phyloP scores from a whole-genome alignment of 148 eudicot genomes.

The Fagopyrum homotropicum region DNA sequence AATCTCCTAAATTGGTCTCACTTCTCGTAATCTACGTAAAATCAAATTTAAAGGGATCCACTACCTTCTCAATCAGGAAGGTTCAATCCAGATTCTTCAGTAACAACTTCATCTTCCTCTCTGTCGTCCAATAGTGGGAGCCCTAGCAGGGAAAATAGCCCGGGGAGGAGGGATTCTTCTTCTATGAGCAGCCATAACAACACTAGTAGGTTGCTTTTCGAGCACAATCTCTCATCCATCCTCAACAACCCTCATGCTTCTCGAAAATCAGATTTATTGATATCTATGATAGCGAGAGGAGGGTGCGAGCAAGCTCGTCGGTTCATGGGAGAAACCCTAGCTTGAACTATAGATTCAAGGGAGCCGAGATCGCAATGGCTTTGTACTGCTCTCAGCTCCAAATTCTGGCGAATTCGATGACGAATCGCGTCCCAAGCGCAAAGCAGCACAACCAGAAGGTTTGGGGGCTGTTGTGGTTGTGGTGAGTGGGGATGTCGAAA shows the following conservation, averaged over 20 bases:
- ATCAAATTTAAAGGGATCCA: slow-evolving; percentile 38
- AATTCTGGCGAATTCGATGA: slow-evolving; percentile 30
- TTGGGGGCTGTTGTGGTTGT: too few species aligned
- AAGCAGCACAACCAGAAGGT: slow-evolving; percentile 32
- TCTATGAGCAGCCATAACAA: slow-evolving; percentile 25
- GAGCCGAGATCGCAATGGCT: slow-evolving; percentile 41
- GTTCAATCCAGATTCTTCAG: slow-evolving; percentile 27
- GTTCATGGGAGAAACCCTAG: slow-evolving; percentile 33
- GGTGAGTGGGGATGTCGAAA: too few species aligned
- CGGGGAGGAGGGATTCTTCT: slow-evolving; percentile 25
- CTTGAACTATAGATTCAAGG: slow-evolving; percentile 40
- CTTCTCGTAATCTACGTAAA: neutral
- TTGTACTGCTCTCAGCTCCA: slow-evolving; percentile 39
- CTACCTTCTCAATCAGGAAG: slow-evolving; percentile 74
- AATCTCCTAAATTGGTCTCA: neutral
- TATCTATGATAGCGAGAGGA: too few species aligned
- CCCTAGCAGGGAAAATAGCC: slow-evolving; percentile 19
- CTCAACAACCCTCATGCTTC: slow-evolving; percentile 77
- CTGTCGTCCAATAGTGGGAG: slow-evolving; percentile 13
- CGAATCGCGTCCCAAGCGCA: slow-evolving; percentile 28
- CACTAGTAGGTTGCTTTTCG: slow-evolving; percentile 25
- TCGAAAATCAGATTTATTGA: too few species aligned
- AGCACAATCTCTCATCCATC: slow-evolving; percentile 78
- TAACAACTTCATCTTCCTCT: slow-evolving; percentile 19
- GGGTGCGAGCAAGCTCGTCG: too few species aligned